Base-by-base conservation (phyloP, 2,329 filamentous ascomycete species). In the Nannizziopsis barbatae region DNA sequence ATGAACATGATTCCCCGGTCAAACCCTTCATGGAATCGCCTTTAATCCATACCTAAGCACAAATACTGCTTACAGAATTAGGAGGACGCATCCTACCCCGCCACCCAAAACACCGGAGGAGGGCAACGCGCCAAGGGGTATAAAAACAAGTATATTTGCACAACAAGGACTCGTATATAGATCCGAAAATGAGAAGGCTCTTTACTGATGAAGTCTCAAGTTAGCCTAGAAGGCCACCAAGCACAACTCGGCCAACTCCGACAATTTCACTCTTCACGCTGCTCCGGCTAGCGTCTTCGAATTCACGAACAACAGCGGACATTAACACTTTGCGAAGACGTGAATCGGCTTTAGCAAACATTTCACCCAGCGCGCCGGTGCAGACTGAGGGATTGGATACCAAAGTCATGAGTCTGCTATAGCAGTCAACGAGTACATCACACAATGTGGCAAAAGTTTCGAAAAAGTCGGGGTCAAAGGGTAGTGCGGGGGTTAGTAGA, bases 401-500 rank as follows among this genome's bases (percentile, higher is more conserved):
- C 51, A 98, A 72, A 38, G 73, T 74, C 58, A 93, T 71, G 22
- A 98, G 78, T 47, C 81, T 79, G 32, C 81, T 80, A 68, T 98
- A 98, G 60, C 82, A 86, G 64, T 96, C 92, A 58, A 95, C 93
- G 52, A 98, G 71, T 2, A 94, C 86, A 62, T 98, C 92, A 69
- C 92, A 96, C 5, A 98, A 74, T 10, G 92, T 95, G 11, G 88
- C 84, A 69, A 96, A 96, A 0, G 89, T 95, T 69, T 93, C 88
- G 65, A 90, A 92, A 60, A 95, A 98, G 66, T 98, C 92, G 0
- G 92, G 92, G 55, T 96, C 89, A 61, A 98, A 98, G 0, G 92
- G 92, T 42, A 98, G 70, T 12, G 81, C 83, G 0, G 92, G 92
- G n/a, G 90, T 96, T 15, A 95, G 75, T 1, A 98, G 74, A 63